Evolutionary conservation across 1,284 basidiomycete genomes (phyloP).

Genomic region (Papiliotrema flavescens): DNA sequence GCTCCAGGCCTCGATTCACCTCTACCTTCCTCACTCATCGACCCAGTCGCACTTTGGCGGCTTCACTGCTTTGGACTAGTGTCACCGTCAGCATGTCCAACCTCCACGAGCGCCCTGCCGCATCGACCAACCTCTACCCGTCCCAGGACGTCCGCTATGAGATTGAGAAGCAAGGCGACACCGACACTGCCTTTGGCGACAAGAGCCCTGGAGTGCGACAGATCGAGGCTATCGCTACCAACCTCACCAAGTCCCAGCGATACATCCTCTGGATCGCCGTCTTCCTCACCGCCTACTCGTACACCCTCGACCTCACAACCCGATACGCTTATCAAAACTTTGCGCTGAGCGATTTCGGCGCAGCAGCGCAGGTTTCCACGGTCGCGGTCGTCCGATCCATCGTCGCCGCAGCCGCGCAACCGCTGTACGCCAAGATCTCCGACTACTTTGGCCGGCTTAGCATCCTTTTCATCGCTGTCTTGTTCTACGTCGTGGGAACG

Average conservation of each 20-base stretch:
- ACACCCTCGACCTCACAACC: constrained; percentile 39
- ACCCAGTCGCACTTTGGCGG: too few species aligned
- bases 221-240: constrained; percentile 42
- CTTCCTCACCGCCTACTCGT: constrained; percentile 40
- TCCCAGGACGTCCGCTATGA: neutral
- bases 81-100: too few species aligned
- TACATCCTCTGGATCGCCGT: constrained; percentile 42
- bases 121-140: neutral
- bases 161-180: constrained; percentile 14
- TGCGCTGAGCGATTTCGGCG: constrained; percentile 17
- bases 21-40: too few species aligned
- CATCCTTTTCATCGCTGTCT: constrained; percentile 40
- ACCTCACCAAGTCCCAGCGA: constrained; percentile 32
- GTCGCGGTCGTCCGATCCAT: constrained; percentile 41
- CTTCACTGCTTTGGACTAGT: too few species aligned
- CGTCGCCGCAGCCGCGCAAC: constrained; percentile 39
- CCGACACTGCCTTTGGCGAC: constrained; percentile 21
- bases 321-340: constrained; percentile 32
- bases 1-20: too few species aligned
- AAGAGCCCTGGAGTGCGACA: constrained; percentile 41
- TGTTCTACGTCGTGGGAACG: constrained; percentile 48
- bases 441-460: constrained; percentile 49
- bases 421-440: constrained; percentile 38
- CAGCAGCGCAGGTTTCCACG: constrained; percentile 35
- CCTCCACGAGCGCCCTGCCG: too few species aligned